A percentile compares a stretch with the other conserved stretches of the same genome.
Conservation (phyloP, 495 filamentous ascomycete genomes). For the Neurospora tetrasperma region DNA sequence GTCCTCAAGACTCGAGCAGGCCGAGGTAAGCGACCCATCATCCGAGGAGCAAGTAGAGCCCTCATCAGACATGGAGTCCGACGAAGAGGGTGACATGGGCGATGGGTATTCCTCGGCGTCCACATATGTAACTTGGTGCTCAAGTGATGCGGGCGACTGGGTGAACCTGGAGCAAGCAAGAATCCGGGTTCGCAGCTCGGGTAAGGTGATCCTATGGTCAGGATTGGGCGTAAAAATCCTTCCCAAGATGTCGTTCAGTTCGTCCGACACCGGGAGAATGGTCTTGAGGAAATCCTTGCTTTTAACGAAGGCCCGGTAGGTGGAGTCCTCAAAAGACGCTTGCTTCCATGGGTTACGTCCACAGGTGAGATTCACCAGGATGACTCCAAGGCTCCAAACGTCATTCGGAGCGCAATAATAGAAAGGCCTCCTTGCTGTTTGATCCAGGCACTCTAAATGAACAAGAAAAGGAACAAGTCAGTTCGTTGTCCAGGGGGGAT, state of each 20-base stretch:
- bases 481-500: slow-evolving; percentile 9
- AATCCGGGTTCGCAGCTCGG: slow-evolving; percentile 71
- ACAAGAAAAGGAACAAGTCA: slow-evolving; percentile 18
- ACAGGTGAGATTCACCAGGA: slow-evolving; percentile 95
- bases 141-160: slow-evolving; percentile 30
- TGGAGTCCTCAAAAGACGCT: slow-evolving; percentile 85
- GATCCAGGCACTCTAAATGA: slow-evolving; percentile 80
- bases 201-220: slow-evolving; percentile 70
- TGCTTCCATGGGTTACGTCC: slow-evolving; percentile 98
- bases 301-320: slow-evolving; percentile 83
- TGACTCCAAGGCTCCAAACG: slow-evolving; percentile 94
- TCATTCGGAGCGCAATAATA: slow-evolving; percentile 94
- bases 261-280: slow-evolving; percentile 84
- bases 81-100: slow-evolving; percentile 31
- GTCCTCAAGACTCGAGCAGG: slow-evolving; percentile 36
- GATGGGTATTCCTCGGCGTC: slow-evolving; percentile 31
- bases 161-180: slow-evolving; percentile 70
- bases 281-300: slow-evolving; percentile 82
- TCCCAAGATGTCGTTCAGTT: slow-evolving; percentile 79
- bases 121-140: slow-evolving; percentile 32
- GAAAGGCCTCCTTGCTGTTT: slow-evolving; percentile 65
- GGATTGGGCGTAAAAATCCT: slow-evolving; percentile 88
- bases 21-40: slow-evolving; percentile 35
- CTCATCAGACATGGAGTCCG: slow-evolving; percentile 29
- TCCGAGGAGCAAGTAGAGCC: slow-evolving; percentile 39